Base-by-base conservation (phyloP, 2,329 filamentous ascomycete genomes). In the Phaeophleospora eucalypticola region DNA sequence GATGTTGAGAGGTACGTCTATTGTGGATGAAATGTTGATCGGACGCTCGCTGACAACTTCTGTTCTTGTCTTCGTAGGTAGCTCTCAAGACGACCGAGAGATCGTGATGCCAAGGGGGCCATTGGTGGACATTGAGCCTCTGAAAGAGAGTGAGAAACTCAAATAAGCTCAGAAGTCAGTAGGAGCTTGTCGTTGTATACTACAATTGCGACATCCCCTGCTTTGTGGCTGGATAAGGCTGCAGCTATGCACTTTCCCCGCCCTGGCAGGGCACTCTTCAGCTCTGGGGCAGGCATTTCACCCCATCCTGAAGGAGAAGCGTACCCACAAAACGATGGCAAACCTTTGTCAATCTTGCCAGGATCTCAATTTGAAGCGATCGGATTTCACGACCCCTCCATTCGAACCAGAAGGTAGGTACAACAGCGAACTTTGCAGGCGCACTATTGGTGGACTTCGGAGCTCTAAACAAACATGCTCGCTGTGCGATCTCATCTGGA, bases 81-180 rank as follows among this genome's bases (percentile, higher is more conserved):
- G 49, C 24, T 29, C 24, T 6, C 24, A 48, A 14, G 46, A 42
- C 19, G 36, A 42, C 16, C 41, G 34, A 41, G 43, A 47, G 21
- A 37, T 49, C 41, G 49, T 49, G 7, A 41, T 40, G 39, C 51
- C 48, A 24, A 32, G 29, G 20, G 51, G 51, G 1, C 51, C 51
- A 37, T 39, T 10, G 17, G 40, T 54, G 17, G 45, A 45, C 37
- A 49, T 54, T 40, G 48, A 48, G 36, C 41, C 39, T 4, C 38
- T 54, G 37, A 40, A 10, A 16, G 48, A 53, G 19, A 38, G 43
- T 8, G 51, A 54, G 36, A 49, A 29, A 12, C 7, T 29, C 6
- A 29, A 29, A 12, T 29, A 29, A 12, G 6, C 24, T 6, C 24
- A n/a, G n/a, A n/a, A n/a, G 7, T 29, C 24, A 29, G 12, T 29